phyloP scores from a whole-genome alignment of 805 yeast species.

The Kluyveromyces nonfermentans region DNA sequence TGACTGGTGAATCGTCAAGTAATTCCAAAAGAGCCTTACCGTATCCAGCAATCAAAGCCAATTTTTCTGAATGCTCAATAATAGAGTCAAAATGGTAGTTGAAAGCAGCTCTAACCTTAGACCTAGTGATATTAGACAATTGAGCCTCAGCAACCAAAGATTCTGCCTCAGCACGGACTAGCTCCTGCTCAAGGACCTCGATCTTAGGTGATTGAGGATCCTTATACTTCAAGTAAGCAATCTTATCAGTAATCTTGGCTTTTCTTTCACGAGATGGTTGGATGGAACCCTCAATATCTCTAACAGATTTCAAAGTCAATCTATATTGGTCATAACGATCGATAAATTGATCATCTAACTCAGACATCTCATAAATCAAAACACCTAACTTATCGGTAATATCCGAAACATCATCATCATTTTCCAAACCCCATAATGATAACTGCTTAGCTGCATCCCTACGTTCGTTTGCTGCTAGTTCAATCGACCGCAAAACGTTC shows the following conservation, averaged over 20 bases:
- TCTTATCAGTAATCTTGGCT: slow-evolving; percentile 75
- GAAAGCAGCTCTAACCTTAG: slow-evolving; percentile 76
- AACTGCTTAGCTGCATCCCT: slow-evolving; percentile 75
- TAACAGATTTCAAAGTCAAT: slow-evolving; percentile 67
- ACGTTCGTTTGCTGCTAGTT: slow-evolving; percentile 67
- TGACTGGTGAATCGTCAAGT: slow-evolving; percentile 75
- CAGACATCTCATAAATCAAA: slow-evolving; percentile 72
- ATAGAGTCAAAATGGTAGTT: slow-evolving; percentile 78
- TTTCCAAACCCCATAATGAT: slow-evolving; percentile 79
- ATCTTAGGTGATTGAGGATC: slow-evolving; percentile 78
- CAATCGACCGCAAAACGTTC: slow-evolving; percentile 71
- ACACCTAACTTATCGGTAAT: slow-evolving; percentile 84
- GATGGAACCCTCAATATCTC: slow-evolving; percentile 80
- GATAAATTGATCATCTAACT: slow-evolving; percentile 78
- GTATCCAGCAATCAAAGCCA: slow-evolving; percentile 80
- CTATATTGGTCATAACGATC: slow-evolving; percentile 82
- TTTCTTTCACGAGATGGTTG: slow-evolving; percentile 85
- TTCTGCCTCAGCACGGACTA: slow-evolving; percentile 89
- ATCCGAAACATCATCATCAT: slow-evolving; percentile 79
- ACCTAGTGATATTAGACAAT: slow-evolving; percentile 79
- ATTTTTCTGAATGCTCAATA: slow-evolving; percentile 78
- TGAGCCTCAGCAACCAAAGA: slow-evolving; percentile 88
- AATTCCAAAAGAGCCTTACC: slow-evolving; percentile 80
- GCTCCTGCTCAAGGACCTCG: slow-evolving; percentile 73
- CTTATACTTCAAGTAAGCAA: slow-evolving; percentile 75